phyloP scores from a whole-genome alignment of 2,329 filamentous ascomycete genomes.

The Sporothrix pallida region DNA sequence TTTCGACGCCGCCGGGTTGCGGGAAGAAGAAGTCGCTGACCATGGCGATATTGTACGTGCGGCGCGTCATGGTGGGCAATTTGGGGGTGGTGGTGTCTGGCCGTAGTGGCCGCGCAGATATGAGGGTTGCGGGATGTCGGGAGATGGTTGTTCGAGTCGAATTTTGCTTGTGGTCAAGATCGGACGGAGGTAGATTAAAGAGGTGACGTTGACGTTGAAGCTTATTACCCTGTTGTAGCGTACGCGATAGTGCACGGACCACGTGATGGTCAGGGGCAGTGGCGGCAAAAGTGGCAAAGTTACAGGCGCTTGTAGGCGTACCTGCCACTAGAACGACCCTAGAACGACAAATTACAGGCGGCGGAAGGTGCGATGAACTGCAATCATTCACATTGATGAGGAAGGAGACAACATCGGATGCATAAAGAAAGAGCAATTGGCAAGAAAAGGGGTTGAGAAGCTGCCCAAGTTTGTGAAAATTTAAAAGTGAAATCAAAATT shows the following conservation, averaged over 20 bases:
- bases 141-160: neutral
- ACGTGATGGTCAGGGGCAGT: conserved; percentile 19
- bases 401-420: neutral
- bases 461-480: neutral
- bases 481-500: neutral
- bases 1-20: conserved; percentile 94
- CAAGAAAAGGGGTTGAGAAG: neutral
- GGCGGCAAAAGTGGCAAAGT: neutral
- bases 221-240: neutral
- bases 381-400: neutral
- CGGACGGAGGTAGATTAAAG: neutral
- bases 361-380: neutral
- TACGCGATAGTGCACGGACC: conserved; percentile 22
- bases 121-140: neutral
- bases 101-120: neutral
- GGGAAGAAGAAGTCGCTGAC: conserved; percentile 99
- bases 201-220: conserved; percentile 17
- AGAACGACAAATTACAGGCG: neutral
- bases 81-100: neutral
- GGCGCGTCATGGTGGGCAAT: conserved; percentile 55
- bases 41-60: conserved; percentile 79
- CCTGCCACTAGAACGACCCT: neutral
- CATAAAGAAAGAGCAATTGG: neutral
- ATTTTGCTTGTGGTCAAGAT: neutral
- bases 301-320: neutral